Base-by-base conservation (phyloP, 805 yeast genomes). In the Tetrapisispora iriomotensis region DNA sequence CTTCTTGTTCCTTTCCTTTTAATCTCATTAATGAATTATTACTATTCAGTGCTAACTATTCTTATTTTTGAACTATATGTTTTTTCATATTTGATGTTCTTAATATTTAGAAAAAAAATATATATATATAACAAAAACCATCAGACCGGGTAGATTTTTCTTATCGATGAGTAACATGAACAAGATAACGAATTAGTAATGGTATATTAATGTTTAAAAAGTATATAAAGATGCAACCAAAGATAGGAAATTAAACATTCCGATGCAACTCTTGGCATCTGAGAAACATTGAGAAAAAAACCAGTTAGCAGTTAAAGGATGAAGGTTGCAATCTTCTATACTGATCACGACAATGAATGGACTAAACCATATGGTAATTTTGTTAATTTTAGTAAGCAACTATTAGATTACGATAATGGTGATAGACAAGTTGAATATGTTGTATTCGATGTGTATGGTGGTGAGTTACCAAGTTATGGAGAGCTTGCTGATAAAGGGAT, bases 271-370 rank as follows among this genome's bases (percentile, higher is more conserved):
- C 25, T 23, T 8, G 25, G 10, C 10, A 23, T 23, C 10, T 8
- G 25, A 23, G 10, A 23, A 23, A 10, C 12, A 18, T n/a, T n/a
- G n/a, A n/a, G n/a, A n/a, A n/a, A n/a, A n/a, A n/a, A n/a, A n/a
- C n/a, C n/a, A n/a, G n/a, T n/a, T n/a, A n/a, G n/a, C n/a, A n/a
- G n/a, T n/a, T n/a, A n/a, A n/a, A n/a, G 6, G 15, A 28, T 35
- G 32, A 53, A 47, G 37, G 49, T 57, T 22, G 54, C 51, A 10
- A 52, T 57, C 8, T 45, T 57, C n/a, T 47, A 50, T 34, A 48
- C 58, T 6, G 62, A 57, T 26, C 41, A 40, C 28, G 45, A 40
- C 20, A 46, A 43, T 4, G 51, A 50, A 21, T 46, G 51, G 48
- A 49, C 49, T 22, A 40, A 42, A 18, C 50, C 51, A 20, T 41